These are phyloP conservation scores for Kondoa subrosea DNA, from an alignment of 768 basidiomycete species.

Conservation along the genomic window DNA sequence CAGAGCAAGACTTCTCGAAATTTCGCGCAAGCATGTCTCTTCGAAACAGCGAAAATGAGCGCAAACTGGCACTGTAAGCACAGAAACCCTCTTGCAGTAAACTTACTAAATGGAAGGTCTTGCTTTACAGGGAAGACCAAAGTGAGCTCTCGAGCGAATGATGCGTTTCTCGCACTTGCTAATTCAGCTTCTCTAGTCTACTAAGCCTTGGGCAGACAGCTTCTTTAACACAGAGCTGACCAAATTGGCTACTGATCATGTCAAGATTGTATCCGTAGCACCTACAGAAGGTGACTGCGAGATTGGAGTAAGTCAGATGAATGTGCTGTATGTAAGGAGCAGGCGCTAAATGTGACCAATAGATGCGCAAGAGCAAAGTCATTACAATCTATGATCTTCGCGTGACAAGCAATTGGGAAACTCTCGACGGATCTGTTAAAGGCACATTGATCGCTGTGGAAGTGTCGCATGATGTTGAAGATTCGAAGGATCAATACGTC, in stretches of 20 bases:
- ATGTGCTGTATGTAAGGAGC: not conserved
- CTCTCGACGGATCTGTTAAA: conserved; percentile 10
- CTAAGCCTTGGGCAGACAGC: conserved; percentile 21
- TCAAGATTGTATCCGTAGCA: conserved; percentile 16
- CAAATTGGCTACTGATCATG: conserved; percentile 18
- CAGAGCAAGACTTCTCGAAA: too few species aligned
- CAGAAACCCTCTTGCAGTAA: too few species aligned
- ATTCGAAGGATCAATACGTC: conserved; percentile 24
- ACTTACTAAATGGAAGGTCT: too few species aligned
- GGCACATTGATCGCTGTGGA: conserved; percentile 23
- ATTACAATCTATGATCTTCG: conserved; percentile 27
- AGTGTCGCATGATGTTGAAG: conserved; percentile 29
- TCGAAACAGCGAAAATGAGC: too few species aligned
- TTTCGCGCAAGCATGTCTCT: too few species aligned
- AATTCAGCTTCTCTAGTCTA: too few species aligned
- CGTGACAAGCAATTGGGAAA: conserved; percentile 16
- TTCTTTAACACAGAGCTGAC: conserved; percentile 19
- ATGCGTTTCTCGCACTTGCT: too few species aligned
- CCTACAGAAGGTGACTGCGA: conserved; percentile 25
- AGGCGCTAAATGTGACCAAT: not conserved
- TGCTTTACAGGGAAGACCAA: too few species aligned
- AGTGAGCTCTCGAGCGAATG: too few species aligned
- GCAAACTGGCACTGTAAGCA: conserved; percentile 26
- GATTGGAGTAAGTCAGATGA: conserved; percentile 23
- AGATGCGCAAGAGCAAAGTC: conserved; percentile 19